Base-by-base conservation (phyloP, 192 early-diverging fungal species). In the Linnemannia schmuckeri region DNA sequence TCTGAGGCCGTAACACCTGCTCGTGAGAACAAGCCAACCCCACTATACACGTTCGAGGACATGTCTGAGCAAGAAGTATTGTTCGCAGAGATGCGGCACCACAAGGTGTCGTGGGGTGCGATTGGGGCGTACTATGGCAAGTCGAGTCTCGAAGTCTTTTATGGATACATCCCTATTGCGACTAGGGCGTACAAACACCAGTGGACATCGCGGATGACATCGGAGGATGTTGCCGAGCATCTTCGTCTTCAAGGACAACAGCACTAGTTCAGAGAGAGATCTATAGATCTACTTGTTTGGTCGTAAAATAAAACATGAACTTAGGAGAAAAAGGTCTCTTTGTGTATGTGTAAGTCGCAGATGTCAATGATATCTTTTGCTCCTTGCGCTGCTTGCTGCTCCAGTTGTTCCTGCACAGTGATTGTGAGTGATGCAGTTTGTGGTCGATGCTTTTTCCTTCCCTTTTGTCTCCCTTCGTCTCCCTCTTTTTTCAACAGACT, bases 141-240 rank as follows among this genome's bases (percentile, higher is more conserved):
- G 18, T 35, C 24, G 7, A 27, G 52, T 17, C n/a, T 54, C n/a
- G 84, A 77, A 35, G 75, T 63, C 7, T 77, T 76, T 24, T 52
- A 52, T 17, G 42, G 33, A 1, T 86, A 86, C 38, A 81, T 86
- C 20, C 66, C 42, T 1, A 35, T 42, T 3, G 63, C 41, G 30
- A 68, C 79, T 15, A 80, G 24, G 47, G 79, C 84, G 5, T 22
- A 27, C 5, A 69, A 24, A 18, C 72, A 81, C 41, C 47, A 52
- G 18, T 86, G 84, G 84, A 61, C 35, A 12, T 76, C 84, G 2
- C 55, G 75, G 69, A 81, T 80, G 79, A 81, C 78, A 6, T 42
- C 22, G 55, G 42, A 74, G 44, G 84, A 86, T 46, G 35, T 86
- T 33, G 46, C 73, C 38, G 30, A 66, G 9, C 47, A 86, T 63